Percentiles rank a stretch among this genome's conserved stretches.
Conservation (phyloP, 2,329 filamentous ascomycete genomes). For the Aspergillus sp. region DNA sequence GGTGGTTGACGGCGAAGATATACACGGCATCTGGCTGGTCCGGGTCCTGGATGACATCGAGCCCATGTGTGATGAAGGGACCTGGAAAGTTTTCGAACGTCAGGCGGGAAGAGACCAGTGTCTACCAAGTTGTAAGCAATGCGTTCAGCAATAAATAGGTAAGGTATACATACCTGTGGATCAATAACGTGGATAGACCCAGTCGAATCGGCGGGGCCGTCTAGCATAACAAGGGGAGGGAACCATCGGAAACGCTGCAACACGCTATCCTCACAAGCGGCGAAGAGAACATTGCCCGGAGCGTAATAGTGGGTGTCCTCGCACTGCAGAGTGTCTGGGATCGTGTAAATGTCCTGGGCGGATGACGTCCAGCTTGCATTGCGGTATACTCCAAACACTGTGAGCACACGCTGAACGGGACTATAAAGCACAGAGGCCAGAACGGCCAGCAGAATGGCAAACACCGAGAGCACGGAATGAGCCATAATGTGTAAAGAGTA, state of each 20-base stretch:
- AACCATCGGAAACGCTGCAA: constrained; percentile 57
- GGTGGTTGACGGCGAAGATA: constrained; percentile 65
- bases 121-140: constrained; percentile 39
- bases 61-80: constrained; percentile 64
- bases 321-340: constrained; percentile 60
- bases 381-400: constrained; percentile 30
- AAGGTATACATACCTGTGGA: constrained; percentile 46
- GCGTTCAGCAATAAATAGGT: background rate
- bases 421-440: constrained; percentile 15
- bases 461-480: background rate
- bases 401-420: constrained; percentile 16
- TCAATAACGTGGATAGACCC: constrained; percentile 56
- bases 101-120: constrained; percentile 52
- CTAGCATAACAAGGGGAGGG: constrained; percentile 51
- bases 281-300: constrained; percentile 56
- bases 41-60: constrained; percentile 61
- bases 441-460: constrained; percentile 21
- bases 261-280: constrained; percentile 58
- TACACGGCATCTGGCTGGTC: constrained; percentile 54
- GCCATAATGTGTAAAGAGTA: background rate
- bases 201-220: constrained; percentile 37
- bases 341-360: constrained; percentile 38
- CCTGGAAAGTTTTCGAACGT: constrained; percentile 56
- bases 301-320: constrained; percentile 64
- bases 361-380: background rate